Percentiles rank a stretch among this genome's conserved stretches.
Conservation (phyloP, 805 yeast species). For the Pichia eremophila region DNA sequence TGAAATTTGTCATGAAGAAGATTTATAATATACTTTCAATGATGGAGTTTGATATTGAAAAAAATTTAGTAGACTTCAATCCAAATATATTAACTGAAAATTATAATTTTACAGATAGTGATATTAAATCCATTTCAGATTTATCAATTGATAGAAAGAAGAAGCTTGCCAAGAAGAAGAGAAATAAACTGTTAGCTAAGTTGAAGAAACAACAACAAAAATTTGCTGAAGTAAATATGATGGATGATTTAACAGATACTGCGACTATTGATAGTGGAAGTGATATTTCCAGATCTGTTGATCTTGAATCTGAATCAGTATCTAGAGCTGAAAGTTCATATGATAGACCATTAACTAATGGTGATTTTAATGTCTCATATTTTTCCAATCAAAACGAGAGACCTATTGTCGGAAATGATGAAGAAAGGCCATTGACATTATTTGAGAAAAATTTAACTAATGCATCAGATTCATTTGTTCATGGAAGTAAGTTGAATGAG, state of each 20-base stretch:
- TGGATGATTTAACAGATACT: slow-evolving; percentile 20
- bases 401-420: background rate
- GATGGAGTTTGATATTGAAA: background rate
- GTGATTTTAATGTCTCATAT: background rate
- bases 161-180: slow-evolving; percentile 58
- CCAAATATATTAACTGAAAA: slow-evolving; percentile 10
- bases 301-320: background rate
- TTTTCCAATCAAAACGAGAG: background rate
- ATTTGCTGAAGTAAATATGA: slow-evolving; percentile 50
- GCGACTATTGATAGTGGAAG: background rate
- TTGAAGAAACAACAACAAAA: slow-evolving; percentile 70
- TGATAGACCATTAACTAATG: background rate
- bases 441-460: background rate
- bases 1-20: slow-evolving; percentile 3
- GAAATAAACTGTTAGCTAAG: slow-evolving; percentile 63
- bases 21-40: background rate
- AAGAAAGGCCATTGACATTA: background rate
- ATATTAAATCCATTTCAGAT: slow-evolving; percentile 17
- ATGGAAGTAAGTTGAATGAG: background rate
- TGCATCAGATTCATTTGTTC: background rate
- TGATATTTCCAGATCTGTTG: background rate
- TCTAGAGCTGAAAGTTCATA: background rate
- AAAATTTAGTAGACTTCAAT: slow-evolving; percentile 3
- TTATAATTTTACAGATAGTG: background rate
- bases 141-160: slow-evolving; percentile 50